A percentile compares a stretch with the other conserved stretches of the same genome.
These are phyloP conservation scores for Kuraishia borneana DNA, from an alignment of 805 yeast species.

Conservation along the genomic window DNA sequence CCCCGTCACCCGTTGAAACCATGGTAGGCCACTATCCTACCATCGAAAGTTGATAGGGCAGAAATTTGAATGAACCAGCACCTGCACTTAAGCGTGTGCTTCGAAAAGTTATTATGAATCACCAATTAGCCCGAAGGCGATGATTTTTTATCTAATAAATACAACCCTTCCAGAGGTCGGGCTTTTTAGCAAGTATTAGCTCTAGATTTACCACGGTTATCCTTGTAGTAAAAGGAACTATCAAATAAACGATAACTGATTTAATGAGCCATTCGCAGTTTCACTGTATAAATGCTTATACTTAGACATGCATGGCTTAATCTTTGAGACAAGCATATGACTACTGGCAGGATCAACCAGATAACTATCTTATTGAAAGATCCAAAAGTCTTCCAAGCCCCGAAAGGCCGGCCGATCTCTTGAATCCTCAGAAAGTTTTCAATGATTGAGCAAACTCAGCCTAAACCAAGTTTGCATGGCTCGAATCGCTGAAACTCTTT, in stretches of 20 bases:
- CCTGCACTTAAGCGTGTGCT: conserved; percentile 31
- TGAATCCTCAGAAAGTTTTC: background rate
- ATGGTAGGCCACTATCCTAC: conserved; percentile 3
- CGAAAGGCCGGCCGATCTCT: background rate
- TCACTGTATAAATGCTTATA: conserved; percentile 36
- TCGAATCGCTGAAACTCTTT: background rate
- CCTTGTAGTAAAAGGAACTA: conserved; percentile 32
- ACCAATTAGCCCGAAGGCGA: conserved; percentile 31
- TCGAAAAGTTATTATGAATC: conserved; percentile 31
- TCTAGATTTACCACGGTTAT: conserved; percentile 38
- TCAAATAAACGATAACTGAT: conserved; percentile 39
- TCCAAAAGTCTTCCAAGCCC: background rate
- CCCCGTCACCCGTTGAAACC: conserved; percentile 6
- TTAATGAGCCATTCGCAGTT: conserved; percentile 40
- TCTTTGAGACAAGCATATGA: conserved; percentile 42
- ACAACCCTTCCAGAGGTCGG: conserved; percentile 27
- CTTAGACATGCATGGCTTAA: conserved; percentile 38
- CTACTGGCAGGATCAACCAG: conserved; percentile 43
- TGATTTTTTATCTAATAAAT: conserved; percentile 35
- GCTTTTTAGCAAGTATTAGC: conserved; percentile 35
- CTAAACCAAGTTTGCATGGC: background rate
- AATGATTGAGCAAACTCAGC: background rate
- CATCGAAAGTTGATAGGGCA: conserved; percentile 23
- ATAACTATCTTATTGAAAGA: conserved; percentile 13
- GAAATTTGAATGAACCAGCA: conserved; percentile 38